Evolutionary conservation across 805 yeast genomes (phyloP), one percentile per base, ranked within the genome.

Genomic region (Schwanniomyces sp.): DNA sequence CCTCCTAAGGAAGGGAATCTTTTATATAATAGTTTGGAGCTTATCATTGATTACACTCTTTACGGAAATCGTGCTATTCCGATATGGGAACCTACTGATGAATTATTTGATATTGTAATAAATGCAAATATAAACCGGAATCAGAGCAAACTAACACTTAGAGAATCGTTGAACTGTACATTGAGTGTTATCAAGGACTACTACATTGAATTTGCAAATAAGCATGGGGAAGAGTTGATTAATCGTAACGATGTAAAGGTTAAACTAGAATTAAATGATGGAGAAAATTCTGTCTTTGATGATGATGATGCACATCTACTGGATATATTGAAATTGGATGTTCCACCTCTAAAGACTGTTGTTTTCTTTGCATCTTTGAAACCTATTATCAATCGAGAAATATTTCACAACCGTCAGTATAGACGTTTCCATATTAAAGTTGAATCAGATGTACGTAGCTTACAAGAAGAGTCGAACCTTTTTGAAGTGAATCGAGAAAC

Each of bases 21-120:
- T 29, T 24, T 26, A 26, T 29, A 37, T 28, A 30, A 43, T 17
- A 34, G 37, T 10, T 51, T 59, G 14, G 36, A 36, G 10, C 34
- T 66, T n/a, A 45, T 43, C 8, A 56, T 66, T 18, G 70, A 67
- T 49, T 63, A 60, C 41, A 48, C 59, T 7, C 50, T 66, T 12
- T 55, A 55, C 45, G 43, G 50, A 16, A 45, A 52, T 8, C 50
- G 56, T 2, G 18, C 44, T 11, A 52, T 64, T 12, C 69, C 69
- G 8, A 38, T 41, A 9, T 40, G 63, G 32, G 63, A 57, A 29
- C 70, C 71, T 4, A 52, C 49, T 1, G 58, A 54, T 24, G 62
- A 58, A 34, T 43, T 57, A 4, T 67, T 67, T 40, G 64, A 60
- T 38, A 49, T 64, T 10, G 43, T 50, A 18, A 40, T 55, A 24